Evolutionary conservation across 371 early-diverging fungal species (phyloP).

Genomic region (Apophysomyces sp.): DNA sequence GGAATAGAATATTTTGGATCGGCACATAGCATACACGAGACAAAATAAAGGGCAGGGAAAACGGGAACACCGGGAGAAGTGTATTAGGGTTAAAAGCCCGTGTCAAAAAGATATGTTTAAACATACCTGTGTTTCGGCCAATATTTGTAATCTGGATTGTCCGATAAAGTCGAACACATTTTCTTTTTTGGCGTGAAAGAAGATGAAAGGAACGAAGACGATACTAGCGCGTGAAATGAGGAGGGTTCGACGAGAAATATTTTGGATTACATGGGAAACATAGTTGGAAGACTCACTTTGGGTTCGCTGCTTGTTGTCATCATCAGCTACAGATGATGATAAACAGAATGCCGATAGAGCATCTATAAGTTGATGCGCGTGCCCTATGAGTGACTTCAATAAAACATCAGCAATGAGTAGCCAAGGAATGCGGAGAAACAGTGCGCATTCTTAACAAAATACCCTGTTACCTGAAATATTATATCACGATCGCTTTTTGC

Average conservation of each 20-base stretch:
- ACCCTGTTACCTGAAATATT: neutral
- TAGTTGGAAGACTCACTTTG: neutral
- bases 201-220: neutral
- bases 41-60: neutral
- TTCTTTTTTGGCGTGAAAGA: neutral
- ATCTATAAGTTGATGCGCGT: constrained; percentile 14
- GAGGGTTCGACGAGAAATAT: neutral
- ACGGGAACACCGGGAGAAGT: neutral
- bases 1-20: neutral
- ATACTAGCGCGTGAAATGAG: neutral
- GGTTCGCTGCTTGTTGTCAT: constrained; percentile 1
- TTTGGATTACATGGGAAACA: neutral
- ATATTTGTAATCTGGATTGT: neutral
- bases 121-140: neutral
- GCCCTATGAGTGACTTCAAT: constrained; percentile 7
- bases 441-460: neutral
- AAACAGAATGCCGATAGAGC: constrained; percentile 12
- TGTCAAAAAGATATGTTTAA: neutral
- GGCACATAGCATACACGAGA: neutral
- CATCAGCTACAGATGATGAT: constrained; percentile 3
- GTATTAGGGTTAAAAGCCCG: neutral
- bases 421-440: neutral
- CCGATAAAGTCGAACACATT: neutral
- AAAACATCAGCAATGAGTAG: neutral
- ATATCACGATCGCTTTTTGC: neutral